Percentiles rank a stretch among this genome's conserved stretches.
Conservation (phyloP, 2,329 filamentous ascomycete species). For the Aspergillus versicolor region DNA sequence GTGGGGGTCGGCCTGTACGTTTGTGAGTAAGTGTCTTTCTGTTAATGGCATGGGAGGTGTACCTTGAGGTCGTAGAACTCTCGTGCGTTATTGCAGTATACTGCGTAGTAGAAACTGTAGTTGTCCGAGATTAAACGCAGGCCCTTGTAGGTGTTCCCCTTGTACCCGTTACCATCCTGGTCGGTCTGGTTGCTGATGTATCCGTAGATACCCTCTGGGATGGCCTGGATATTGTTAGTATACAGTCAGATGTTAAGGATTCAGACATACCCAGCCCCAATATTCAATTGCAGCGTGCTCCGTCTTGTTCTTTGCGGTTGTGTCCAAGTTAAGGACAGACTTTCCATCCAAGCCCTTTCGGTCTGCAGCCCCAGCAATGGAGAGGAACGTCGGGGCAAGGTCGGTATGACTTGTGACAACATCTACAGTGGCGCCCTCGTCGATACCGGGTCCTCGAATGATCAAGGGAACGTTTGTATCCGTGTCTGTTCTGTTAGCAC, state of each 20-base stretch:
- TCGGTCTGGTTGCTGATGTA: constrained; percentile 21
- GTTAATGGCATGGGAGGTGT: not conserved
- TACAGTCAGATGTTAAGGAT: not conserved
- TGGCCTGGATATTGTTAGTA: constrained; percentile 14
- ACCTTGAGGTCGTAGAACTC: constrained; percentile 65
- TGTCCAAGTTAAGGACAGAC: constrained; percentile 43
- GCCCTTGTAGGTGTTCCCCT: constrained; percentile 61
- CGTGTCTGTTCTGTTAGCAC: not conserved
- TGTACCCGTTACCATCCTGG: constrained; percentile 12
- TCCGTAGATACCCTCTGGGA: constrained; percentile 30
- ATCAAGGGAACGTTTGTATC: constrained; percentile 60
- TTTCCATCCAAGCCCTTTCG: constrained; percentile 57
- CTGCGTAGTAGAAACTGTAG: constrained; percentile 65
- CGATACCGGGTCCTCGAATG: constrained; percentile 58
- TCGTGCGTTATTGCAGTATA: constrained; percentile 68
- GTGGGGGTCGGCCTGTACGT: constrained; percentile 4
- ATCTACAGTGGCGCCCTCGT: constrained; percentile 41
- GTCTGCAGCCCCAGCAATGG: constrained; percentile 29
- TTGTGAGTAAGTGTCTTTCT: not conserved
- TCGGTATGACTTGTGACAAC: constrained; percentile 63
- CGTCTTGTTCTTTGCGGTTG: constrained; percentile 14
- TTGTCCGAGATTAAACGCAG: constrained; percentile 53
- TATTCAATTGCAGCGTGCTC: constrained; percentile 61
- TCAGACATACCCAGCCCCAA: constrained; percentile 46
- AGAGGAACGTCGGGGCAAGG: constrained; percentile 61